Conservation (phyloP, 495 filamentous ascomycete species). For the Aspergillus cavernicola region DNA sequence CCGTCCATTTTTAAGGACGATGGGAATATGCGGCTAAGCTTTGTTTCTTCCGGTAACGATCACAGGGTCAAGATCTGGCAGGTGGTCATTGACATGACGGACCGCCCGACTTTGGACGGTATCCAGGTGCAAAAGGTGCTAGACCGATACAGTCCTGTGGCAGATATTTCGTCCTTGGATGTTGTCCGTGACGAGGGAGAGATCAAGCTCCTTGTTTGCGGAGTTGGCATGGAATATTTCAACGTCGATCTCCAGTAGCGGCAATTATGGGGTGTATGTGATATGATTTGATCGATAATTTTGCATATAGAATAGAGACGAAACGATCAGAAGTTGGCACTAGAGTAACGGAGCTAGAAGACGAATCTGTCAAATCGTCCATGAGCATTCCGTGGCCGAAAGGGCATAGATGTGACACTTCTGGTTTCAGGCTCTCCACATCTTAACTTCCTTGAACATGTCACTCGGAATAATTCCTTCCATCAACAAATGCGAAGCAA, state of each 20-base stretch:
- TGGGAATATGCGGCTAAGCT: conserved; percentile 15
- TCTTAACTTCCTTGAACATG: too few species aligned
- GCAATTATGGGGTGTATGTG: neutral
- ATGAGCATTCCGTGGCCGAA: too few species aligned
- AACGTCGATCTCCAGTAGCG: neutral
- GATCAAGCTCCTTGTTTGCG: conserved; percentile 43
- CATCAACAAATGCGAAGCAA: too few species aligned
- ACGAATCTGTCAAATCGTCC: too few species aligned
- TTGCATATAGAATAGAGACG: neutral
- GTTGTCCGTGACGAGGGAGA: conserved; percentile 22
- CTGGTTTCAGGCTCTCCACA: too few species aligned
- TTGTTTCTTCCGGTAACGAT: conserved; percentile 72
- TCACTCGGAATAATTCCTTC: too few species aligned
- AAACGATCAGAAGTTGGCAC: too few species aligned
- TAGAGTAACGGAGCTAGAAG: too few species aligned
- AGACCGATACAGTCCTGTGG: conserved; percentile 59
- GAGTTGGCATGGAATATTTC: conserved; percentile 55
- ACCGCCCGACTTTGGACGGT: conserved; percentile 25
- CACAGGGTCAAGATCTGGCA: conserved; percentile 77
- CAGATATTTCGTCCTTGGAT: conserved; percentile 55
- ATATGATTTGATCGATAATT: neutral
- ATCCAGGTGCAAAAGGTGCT: conserved; percentile 41
- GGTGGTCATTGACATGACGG: conserved; percentile 34
- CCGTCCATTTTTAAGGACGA: conserved; percentile 1
- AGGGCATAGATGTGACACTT: too few species aligned